A percentile compares a stretch with the other conserved stretches of the same genome.
Evolutionary conservation across 345 rosid species (phyloP).

Genomic region (Microthlaspi erraticum): DNA sequence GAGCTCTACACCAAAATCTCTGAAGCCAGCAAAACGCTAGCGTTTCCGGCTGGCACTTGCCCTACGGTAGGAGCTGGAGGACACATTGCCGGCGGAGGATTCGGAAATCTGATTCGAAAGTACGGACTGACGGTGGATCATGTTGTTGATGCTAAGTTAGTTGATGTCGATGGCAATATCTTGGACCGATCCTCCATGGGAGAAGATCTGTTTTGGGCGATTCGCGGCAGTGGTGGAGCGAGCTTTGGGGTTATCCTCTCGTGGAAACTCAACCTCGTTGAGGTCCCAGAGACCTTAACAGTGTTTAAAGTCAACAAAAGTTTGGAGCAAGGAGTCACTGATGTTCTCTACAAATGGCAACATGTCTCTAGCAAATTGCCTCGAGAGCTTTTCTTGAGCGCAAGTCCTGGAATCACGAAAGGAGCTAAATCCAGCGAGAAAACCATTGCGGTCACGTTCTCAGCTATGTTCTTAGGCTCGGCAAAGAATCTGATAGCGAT

Average conservation of each 20-base stretch:
- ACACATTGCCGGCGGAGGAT: conserved; percentile 61
- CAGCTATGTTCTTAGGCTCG: conserved; percentile 51
- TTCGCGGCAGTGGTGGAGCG: conserved; percentile 64
- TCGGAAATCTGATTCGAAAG: conserved; percentile 60
- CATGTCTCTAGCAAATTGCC: conserved; percentile 43
- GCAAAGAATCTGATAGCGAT: conserved; percentile 34
- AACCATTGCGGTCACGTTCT: conserved; percentile 43
- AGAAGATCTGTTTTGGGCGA: conserved; percentile 65
- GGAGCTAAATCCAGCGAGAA: not conserved
- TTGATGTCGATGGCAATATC: conserved; percentile 53
- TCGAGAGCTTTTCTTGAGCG: conserved; percentile 48
- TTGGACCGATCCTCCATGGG: conserved; percentile 54
- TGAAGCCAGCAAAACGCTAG: conserved; percentile 49
- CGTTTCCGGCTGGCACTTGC: conserved; percentile 56
- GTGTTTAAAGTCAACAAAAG: conserved; percentile 45
- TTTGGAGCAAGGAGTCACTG: conserved; percentile 42
- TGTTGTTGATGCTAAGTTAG: conserved; percentile 55
- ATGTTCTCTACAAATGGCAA: conserved; percentile 48
- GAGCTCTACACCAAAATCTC: conserved; percentile 56
- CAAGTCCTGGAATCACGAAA: conserved; percentile 5
- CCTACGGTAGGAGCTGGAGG: conserved; percentile 55
- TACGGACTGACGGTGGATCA: conserved; percentile 59
- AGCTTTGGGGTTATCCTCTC: conserved; percentile 61
- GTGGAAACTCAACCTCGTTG: conserved; percentile 56
- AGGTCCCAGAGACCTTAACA: conserved; percentile 53